Conservation (phyloP, 768 basidiomycete species). For the Tremella mesenterica region DNA sequence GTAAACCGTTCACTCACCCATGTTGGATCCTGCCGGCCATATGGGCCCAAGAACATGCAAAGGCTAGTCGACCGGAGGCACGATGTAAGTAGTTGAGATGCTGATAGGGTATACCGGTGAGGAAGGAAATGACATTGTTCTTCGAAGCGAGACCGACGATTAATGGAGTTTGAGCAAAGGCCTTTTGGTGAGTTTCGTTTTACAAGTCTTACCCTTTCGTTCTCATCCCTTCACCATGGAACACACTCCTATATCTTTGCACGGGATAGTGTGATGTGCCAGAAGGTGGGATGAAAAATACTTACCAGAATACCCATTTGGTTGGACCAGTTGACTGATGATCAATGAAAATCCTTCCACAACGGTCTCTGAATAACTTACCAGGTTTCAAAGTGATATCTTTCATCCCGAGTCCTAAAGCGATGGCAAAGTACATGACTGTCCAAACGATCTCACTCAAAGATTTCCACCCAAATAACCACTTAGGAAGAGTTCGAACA, state of each 20-base stretch:
- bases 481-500: constrained; percentile 16
- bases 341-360: constrained; percentile 1
- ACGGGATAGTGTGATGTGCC: background rate
- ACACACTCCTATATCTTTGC: background rate
- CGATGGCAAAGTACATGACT: constrained; percentile 15
- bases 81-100: constrained; percentile 48
- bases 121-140: constrained; percentile 54
- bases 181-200: constrained; percentile 9
- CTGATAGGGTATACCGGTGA: constrained; percentile 55
- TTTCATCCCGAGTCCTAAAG: constrained; percentile 1
- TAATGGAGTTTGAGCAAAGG: constrained; percentile 50
- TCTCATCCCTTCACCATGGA: background rate
- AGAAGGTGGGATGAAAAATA: background rate
- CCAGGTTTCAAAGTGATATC: background rate
- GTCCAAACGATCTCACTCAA: constrained; percentile 21
- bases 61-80: constrained; percentile 30
- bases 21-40: constrained; percentile 16
- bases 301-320: constrained; percentile 21
- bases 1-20: constrained; percentile 11
- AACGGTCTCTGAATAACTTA: constrained; percentile 2
- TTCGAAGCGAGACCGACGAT: constrained; percentile 55
- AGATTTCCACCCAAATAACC: constrained; percentile 31
- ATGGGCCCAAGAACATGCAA: constrained; percentile 34
- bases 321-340: constrained; percentile 1
- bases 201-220: no score